Conservation (phyloP, 2,329 filamentous ascomycete genomes). For the Sclerotinia minor region DNA sequence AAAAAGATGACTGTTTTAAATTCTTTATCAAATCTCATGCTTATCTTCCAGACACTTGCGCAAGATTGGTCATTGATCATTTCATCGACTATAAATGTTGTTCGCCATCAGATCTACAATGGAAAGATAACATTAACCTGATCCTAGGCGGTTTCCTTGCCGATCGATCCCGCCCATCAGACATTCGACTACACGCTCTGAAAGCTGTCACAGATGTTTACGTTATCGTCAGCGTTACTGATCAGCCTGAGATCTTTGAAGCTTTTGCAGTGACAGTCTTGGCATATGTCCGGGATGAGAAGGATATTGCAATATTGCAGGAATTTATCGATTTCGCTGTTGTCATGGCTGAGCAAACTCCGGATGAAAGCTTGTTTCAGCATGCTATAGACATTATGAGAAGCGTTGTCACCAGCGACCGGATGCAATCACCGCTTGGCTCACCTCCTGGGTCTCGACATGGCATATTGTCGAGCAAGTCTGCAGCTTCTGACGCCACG, state of each 20-base stretch:
- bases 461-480: slow-evolving; percentile 31
- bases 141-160: slow-evolving; percentile 65
- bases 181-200: slow-evolving; percentile 63
- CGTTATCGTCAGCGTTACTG: slow-evolving; percentile 50
- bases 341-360: slow-evolving; percentile 58
- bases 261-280: slow-evolving; percentile 63
- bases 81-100: slow-evolving; percentile 69
- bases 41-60: slow-evolving; percentile 64
- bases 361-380: slow-evolving; percentile 59
- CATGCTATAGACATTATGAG: slow-evolving; percentile 56
- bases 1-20: slow-evolving; percentile 64
- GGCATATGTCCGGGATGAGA: slow-evolving; percentile 60
- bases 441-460: slow-evolving; percentile 37
- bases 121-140: slow-evolving; percentile 63
- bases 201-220: slow-evolving; percentile 56
- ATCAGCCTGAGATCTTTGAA: slow-evolving; percentile 57
- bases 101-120: slow-evolving; percentile 68
- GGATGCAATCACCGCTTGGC: slow-evolving; percentile 45
- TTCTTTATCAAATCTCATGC: slow-evolving; percentile 65
- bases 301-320: slow-evolving; percentile 63
- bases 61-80: slow-evolving; percentile 64
- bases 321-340: slow-evolving; percentile 65
- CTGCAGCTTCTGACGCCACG: slow-evolving; percentile 27
- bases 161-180: slow-evolving; percentile 59
- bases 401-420: slow-evolving; percentile 52